A percentile compares a stretch with the other conserved stretches of the same genome.
Evolutionary conservation across 2,329 filamentous ascomycete species (phyloP).

Genomic region (Colletotrichum limetticola): DNA sequence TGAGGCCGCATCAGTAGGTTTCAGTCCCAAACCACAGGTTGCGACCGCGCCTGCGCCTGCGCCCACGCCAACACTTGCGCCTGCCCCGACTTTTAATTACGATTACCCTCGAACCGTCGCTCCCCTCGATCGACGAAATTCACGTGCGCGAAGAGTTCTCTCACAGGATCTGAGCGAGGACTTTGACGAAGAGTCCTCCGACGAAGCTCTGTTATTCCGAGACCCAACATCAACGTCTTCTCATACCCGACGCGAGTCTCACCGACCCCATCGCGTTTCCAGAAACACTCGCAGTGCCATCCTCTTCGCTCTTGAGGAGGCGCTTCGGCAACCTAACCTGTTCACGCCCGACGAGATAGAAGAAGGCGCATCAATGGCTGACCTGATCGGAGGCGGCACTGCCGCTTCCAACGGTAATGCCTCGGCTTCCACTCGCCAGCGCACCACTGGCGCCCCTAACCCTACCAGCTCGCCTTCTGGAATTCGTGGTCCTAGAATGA

Average conservation of each 20-base stretch:
- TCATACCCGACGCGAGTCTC: slow-evolving; percentile 45
- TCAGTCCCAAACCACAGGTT: slow-evolving; percentile 54
- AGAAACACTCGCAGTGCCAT: slow-evolving; percentile 89
- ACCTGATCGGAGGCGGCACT: slow-evolving; percentile 71
- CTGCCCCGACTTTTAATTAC: slow-evolving; percentile 25
- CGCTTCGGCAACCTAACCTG: slow-evolving; percentile 81
- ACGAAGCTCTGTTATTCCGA: slow-evolving; percentile 40
- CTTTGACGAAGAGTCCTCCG: slow-evolving; percentile 52
- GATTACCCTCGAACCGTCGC: slow-evolving; percentile 37
- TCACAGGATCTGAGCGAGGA: slow-evolving; percentile 63
- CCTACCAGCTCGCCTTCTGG: slow-evolving; percentile 69
- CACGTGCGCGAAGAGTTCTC: slow-evolving; percentile 47
- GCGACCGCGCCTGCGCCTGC: slow-evolving; percentile 44
- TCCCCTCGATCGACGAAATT: slow-evolving; percentile 38
- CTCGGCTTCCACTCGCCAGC: slow-evolving; percentile 48
- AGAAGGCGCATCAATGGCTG: slow-evolving; percentile 93
- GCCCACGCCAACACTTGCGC: slow-evolving; percentile 31
- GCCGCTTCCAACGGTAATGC: slow-evolving; percentile 67
- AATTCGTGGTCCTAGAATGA: slow-evolving; percentile 86
- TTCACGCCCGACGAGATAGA: slow-evolving; percentile 89
- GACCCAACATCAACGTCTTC: slow-evolving; percentile 42
- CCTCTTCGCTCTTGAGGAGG: slow-evolving; percentile 91
- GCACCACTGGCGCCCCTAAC: slow-evolving; percentile 59
- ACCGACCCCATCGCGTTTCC: slow-evolving; percentile 74
- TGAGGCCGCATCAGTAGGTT: slow-evolving; percentile 59